Evolutionary conservation across 164 flowering plant species (phyloP).

Genomic region (grape (Vitis vinifera)): DNA sequence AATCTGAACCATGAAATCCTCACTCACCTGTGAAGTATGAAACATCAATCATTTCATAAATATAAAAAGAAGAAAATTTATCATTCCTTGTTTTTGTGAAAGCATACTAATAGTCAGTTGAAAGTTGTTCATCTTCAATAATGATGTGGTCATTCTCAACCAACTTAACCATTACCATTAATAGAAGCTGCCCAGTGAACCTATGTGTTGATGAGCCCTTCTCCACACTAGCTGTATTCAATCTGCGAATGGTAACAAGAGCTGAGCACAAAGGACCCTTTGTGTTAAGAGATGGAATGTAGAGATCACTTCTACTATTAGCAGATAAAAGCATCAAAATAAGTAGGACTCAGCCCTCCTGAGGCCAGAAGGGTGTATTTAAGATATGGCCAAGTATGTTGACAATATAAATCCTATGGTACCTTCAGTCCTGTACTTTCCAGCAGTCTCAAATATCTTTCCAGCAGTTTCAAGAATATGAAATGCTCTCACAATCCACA

Average conservation of each 20-base stretch:
- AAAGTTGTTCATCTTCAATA: slow-evolving; percentile 52
- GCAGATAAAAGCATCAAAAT: slow-evolving; percentile 92
- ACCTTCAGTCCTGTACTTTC: slow-evolving; percentile 56
- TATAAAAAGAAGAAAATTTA: slow-evolving; percentile 21
- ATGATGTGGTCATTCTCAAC: slow-evolving; percentile 51
- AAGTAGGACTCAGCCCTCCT: slow-evolving; percentile 58
- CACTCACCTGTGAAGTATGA: no score
- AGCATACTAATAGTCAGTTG: slow-evolving; percentile 65
- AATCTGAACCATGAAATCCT: no score
- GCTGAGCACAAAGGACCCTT: slow-evolving; percentile 75
- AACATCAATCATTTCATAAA: background rate
- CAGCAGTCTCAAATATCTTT: slow-evolving; percentile 53
- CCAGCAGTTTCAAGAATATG: slow-evolving; percentile 39
- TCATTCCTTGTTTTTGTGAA: slow-evolving; percentile 66
- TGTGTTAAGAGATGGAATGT: slow-evolving; percentile 61
- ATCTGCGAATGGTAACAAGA: slow-evolving; percentile 80
- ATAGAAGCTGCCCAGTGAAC: slow-evolving; percentile 80
- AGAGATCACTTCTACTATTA: slow-evolving; percentile 92
- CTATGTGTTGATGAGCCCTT: slow-evolving; percentile 80
- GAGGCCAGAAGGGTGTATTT: slow-evolving; percentile 58
- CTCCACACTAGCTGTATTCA: slow-evolving; percentile 96
- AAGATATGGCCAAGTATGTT: slow-evolving; percentile 75
- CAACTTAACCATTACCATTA: slow-evolving; percentile 32
- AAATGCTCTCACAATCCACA: slow-evolving; percentile 50
- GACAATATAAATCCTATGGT: slow-evolving; percentile 76